A percentile compares a stretch with the other conserved stretches of the same genome.
Evolutionary conservation across 2,329 filamentous ascomycete genomes (phyloP).

Genomic region (Zymoseptoria tritici): DNA sequence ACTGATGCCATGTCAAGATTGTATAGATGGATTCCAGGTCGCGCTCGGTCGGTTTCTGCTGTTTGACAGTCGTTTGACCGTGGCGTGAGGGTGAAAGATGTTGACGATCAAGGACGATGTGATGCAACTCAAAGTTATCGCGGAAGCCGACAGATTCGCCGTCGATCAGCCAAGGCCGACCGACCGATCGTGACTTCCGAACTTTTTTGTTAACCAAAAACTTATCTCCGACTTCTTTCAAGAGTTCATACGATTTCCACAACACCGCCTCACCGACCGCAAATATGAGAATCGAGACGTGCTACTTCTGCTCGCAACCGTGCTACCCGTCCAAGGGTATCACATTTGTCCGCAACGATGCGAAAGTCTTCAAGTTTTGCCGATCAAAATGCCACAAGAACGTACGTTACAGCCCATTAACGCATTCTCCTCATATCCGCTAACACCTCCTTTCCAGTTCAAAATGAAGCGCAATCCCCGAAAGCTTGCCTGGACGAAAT

Average conservation of each 20-base stretch:
- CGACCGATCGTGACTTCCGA: too few relatives aligned
- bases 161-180: neutral
- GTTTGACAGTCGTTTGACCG: neutral
- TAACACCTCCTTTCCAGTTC: constrained; percentile 49
- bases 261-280: constrained; percentile 1
- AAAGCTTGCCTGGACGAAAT: constrained; percentile 95
- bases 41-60: neutral
- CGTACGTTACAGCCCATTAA: constrained; percentile 19
- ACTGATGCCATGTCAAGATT: constrained; percentile 49
- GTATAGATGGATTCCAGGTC: neutral
- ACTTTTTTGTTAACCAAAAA: neutral
- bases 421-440: neutral
- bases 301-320: constrained; percentile 64
- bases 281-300: constrained; percentile 51
- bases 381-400: constrained; percentile 60
- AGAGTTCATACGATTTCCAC: neutral
- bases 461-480: constrained; percentile 98
- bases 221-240: neutral
- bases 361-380: constrained; percentile 60
- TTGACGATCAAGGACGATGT: neutral
- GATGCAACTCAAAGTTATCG: neutral
- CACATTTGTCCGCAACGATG: constrained; percentile 61
- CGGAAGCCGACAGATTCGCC: neutral
- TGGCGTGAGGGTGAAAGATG: neutral
- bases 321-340: constrained; percentile 59